These are phyloP conservation scores for Xylaria castorea DNA, from an alignment of 495 filamentous ascomycete species.

Conservation along the genomic window DNA sequence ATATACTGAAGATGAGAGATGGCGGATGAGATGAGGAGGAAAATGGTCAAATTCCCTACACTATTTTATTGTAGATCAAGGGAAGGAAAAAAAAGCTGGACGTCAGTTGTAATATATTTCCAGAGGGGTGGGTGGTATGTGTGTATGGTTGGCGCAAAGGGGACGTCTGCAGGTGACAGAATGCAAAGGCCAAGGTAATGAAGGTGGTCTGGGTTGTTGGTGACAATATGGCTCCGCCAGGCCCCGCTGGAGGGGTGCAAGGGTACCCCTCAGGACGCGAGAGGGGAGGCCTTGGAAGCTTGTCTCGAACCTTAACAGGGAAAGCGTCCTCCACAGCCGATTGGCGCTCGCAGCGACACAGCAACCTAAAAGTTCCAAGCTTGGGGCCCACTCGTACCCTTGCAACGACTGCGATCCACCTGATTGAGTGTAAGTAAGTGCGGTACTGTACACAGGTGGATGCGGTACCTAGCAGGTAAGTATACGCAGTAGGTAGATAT, in stretches of 20 bases:
- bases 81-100: conserved; percentile 23
- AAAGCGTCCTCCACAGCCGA: conserved; percentile 14
- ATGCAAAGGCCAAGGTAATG: conserved; percentile 18
- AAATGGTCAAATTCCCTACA: neutral
- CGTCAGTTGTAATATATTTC: conserved; percentile 29
- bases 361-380: conserved; percentile 25
- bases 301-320: conserved; percentile 20
- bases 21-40: conserved; percentile 5
- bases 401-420: neutral
- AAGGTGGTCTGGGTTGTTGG: conserved; percentile 10
- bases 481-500: no score
- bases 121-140: conserved; percentile 26
- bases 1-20: neutral
- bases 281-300: conserved; percentile 11
- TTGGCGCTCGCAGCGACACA: conserved; percentile 20
- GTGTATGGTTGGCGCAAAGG: conserved; percentile 21
- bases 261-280: conserved; percentile 17
- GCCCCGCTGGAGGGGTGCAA: conserved; percentile 15
- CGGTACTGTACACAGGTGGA: neutral
- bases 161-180: conserved; percentile 22
- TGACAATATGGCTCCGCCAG: conserved; percentile 11
- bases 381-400: conserved; percentile 5
- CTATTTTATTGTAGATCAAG: neutral
- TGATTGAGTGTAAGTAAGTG: no score
- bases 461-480: neutral